phyloP scores from a whole-genome alignment of 345 rosid genomes.

The Eucalyptus regnans region DNA sequence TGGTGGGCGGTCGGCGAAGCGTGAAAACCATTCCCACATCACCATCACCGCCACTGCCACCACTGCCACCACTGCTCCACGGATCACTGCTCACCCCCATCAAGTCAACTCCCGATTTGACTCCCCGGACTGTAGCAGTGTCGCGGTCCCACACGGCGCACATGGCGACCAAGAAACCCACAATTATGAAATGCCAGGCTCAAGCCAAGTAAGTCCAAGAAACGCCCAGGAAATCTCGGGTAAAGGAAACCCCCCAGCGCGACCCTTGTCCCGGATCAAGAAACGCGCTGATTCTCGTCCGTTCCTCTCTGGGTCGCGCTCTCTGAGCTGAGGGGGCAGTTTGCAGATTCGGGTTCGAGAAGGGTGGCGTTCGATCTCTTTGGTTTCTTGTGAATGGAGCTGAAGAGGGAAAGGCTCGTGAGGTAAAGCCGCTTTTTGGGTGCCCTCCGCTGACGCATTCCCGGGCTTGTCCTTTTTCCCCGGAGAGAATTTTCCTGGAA shows the following conservation, averaged over 20 bases:
- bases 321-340: neutral
- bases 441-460: neutral
- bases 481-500: neutral
- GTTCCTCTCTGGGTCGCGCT: neutral
- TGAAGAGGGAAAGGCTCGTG: conserved; percentile 44
- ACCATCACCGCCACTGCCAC: neutral
- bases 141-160: neutral
- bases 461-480: neutral
- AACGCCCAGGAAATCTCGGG: neutral
- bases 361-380: neutral
- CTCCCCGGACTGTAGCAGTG: neutral
- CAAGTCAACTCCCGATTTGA: neutral
- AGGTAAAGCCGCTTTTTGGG: conserved; percentile 14
- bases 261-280: neutral
- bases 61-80: too few relatives aligned
- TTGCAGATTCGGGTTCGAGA: neutral
- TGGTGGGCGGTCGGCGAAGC: too few relatives aligned
- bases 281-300: neutral
- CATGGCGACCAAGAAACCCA: too few relatives aligned
- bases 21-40: neutral
- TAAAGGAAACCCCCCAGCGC: neutral
- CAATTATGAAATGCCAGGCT: too few relatives aligned
- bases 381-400: conserved; percentile 25
- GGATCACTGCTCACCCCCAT: neutral
- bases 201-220: too few relatives aligned